A percentile compares a stretch with the other conserved stretches of the same genome.
These are phyloP conservation scores for Monilinia polystroma DNA, from an alignment of 2,329 filamentous ascomycete species.

Conservation along the genomic window DNA sequence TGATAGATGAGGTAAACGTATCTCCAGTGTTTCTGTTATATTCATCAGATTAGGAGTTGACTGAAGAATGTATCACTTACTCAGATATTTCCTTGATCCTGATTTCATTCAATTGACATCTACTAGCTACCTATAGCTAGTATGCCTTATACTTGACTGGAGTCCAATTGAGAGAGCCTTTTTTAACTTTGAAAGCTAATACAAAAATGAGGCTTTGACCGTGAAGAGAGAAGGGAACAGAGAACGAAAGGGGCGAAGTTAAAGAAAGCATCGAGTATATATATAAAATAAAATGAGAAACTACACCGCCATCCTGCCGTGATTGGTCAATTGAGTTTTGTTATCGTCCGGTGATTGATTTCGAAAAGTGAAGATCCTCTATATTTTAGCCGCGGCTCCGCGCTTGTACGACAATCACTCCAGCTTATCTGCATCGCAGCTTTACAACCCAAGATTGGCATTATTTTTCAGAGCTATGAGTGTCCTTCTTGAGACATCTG, in stretches of 20 bases:
- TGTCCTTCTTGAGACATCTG: conserved; percentile 87
- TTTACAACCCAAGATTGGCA: conserved; percentile 1
- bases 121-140: too few relatives aligned
- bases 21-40: neutral
- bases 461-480: conserved; percentile 62
- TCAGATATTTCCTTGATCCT: neutral
- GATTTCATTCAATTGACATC: neutral
- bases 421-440: conserved; percentile 12
- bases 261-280: neutral
- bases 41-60: conserved; percentile 3
- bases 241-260: neutral
- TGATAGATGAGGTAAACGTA: conserved; percentile 8
- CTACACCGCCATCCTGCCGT: neutral
- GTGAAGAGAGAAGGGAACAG: neutral
- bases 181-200: neutral
- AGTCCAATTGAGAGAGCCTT: neutral
- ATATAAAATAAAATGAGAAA: neutral
- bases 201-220: neutral
- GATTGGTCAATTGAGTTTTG: conserved; percentile 9
- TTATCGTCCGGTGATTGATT: conserved; percentile 9
- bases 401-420: conserved; percentile 16
- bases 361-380: conserved; percentile 7
- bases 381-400: conserved; percentile 16
- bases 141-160: neutral
- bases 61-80: neutral